Evolutionary conservation across 306 rosid species (phyloP), one percentile per base, ranked within the genome.

Genomic region (Sindora glabra): DNA sequence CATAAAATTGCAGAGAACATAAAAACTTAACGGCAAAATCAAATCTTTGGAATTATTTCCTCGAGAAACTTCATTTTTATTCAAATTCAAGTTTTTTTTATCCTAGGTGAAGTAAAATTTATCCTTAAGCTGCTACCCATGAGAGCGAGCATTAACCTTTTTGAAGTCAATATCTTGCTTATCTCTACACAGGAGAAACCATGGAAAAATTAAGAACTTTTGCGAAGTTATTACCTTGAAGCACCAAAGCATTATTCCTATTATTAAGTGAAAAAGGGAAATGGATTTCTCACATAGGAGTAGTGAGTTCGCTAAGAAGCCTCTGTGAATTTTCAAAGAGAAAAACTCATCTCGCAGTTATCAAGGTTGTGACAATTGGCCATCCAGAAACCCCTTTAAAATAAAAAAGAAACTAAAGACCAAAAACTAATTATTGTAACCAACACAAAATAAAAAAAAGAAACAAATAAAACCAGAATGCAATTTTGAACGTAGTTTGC

Each of bases 61-160:
- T 21, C 40, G 32, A 57, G 40, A 15, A 49, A 36, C 39, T 34
- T 34, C 12, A 2, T 10, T 10, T 10, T 61, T 49, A 25, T 34
- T 11, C 5, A 37, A 34, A 13, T 30, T 36, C 11, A 29, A 60
- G 53, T 59, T 51, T 62, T 42, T 26, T 56, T 24, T n/a, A n/a
- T n/a, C n/a, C 29, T 19, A 19, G 42, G 63, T 29, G 22, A 3
- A 56, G 32, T 55, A 65, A 58, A 52, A 16, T 50, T 10, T 13
- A 50, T 78, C 99, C 99, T 94, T 63, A 97, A 85, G 77, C 95
- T 89, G 80, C 99, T 94, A 42, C 99, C 97, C 86, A 80, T 94
- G 97, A 59, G 86, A 95, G 77, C 80, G 90, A 29, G 96, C 89
- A 84, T 89, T 97, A 71, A 89, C 84, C 74, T 70, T 84, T 81